These are phyloP conservation scores for Medakamo hakoo DNA, from an alignment of 139 green algal species.

Conservation along the genomic window DNA sequence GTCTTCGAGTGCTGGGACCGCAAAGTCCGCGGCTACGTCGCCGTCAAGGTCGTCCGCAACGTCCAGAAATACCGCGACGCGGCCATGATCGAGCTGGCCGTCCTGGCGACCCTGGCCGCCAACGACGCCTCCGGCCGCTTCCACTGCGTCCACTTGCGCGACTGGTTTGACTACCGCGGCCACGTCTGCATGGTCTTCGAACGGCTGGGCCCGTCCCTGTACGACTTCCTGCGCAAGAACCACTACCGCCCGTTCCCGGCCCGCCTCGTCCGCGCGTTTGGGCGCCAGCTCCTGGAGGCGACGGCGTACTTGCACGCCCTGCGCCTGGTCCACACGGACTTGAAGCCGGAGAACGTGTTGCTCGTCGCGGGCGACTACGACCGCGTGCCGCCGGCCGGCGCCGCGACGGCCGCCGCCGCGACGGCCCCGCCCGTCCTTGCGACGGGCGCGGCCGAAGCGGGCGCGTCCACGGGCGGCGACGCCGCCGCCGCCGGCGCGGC, in stretches of 20 bases:
- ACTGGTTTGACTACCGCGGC: slow-evolving; percentile 94
- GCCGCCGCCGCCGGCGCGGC: neutral
- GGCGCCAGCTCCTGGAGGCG: slow-evolving; percentile 58
- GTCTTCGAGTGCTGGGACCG: slow-evolving; percentile 98
- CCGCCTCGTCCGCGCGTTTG: slow-evolving; percentile 60
- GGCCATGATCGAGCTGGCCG: slow-evolving; percentile 94
- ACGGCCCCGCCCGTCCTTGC: slow-evolving; percentile 40
- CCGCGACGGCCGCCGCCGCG: slow-evolving; percentile 15
- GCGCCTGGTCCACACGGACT: slow-evolving; percentile 86
- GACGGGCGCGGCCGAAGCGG: neutral
- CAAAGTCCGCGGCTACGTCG: slow-evolving; percentile 56
- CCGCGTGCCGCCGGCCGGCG: neutral
- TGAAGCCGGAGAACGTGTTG: slow-evolving; percentile 99
- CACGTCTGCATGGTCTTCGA: slow-evolving; percentile 99
- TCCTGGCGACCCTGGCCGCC: slow-evolving; percentile 60
- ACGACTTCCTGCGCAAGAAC: slow-evolving; percentile 89
- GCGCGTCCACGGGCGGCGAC: neutral
- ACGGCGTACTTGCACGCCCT: slow-evolving; percentile 82
- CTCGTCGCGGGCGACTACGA: slow-evolving; percentile 38
- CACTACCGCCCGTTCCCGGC: slow-evolving; percentile 77
- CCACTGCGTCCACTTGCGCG: slow-evolving; percentile 64
- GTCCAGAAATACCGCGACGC: slow-evolving; percentile 94
- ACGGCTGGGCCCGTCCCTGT: slow-evolving; percentile 81
- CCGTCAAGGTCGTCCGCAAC: slow-evolving; percentile 93
- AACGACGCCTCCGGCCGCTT: slow-evolving; percentile 41